phyloP scores from a whole-genome alignment of 2,329 filamentous ascomycete species.

The Phyllosticta capitalensis region DNA sequence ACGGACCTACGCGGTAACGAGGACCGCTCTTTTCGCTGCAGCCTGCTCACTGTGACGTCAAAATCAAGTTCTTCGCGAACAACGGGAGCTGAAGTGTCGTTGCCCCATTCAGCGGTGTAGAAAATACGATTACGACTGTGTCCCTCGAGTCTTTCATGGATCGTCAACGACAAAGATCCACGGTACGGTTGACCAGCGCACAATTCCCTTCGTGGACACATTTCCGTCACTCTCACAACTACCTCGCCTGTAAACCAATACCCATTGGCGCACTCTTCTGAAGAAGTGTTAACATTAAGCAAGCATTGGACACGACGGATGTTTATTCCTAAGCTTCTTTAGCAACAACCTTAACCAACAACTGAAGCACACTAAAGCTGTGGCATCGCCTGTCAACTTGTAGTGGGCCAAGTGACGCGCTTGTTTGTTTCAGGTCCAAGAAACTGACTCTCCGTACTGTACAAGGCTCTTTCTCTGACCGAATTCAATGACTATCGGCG shows the following conservation, averaged over 20 bases:
- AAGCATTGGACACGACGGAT: not conserved
- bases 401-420: not conserved
- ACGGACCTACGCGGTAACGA: not conserved
- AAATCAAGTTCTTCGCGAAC: too few relatives aligned
- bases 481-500: not conserved
- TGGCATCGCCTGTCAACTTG: not conserved
- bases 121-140: too few relatives aligned
- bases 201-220: too few relatives aligned
- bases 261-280: too few relatives aligned
- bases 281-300: not conserved
- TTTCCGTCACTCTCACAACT: too few relatives aligned
- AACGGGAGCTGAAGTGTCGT: too few relatives aligned
- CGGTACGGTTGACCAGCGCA: too few relatives aligned
- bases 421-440: not conserved
- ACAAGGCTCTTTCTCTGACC: not conserved
- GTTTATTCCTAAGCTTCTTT: not conserved
- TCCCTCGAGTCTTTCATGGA: too few relatives aligned
- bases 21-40: not conserved
- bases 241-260: too few relatives aligned
- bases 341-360: not conserved
- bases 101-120: too few relatives aligned
- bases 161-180: too few relatives aligned
- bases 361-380: not conserved
- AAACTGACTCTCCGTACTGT: not conserved
- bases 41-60: not conserved